Conservation (phyloP, 2,329 filamentous ascomycete species). For the Gremmenia infestans region DNA sequence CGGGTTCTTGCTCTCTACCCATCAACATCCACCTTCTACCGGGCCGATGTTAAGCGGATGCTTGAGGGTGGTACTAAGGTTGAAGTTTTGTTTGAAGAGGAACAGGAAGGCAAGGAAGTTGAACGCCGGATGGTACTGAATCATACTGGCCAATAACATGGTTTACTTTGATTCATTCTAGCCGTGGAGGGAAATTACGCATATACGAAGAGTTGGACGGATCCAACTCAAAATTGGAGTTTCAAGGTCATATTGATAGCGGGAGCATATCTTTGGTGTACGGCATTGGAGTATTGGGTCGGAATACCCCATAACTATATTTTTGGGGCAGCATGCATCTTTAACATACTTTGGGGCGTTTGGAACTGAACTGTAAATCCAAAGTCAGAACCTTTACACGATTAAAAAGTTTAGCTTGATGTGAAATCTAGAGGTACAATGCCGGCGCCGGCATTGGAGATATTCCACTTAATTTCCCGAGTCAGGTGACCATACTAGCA, state of each 20-base stretch:
- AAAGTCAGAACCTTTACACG: background rate
- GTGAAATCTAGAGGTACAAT: too few relatives aligned
- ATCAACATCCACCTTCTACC: constrained; percentile 80
- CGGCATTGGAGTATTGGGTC: background rate
- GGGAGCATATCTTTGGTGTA: background rate
- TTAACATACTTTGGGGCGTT: too few relatives aligned
- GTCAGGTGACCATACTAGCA: background rate
- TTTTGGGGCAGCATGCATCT: too few relatives aligned
- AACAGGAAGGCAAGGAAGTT: constrained; percentile 65
- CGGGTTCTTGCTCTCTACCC: constrained; percentile 75
- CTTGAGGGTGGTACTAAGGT: constrained; percentile 46
- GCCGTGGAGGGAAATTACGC: background rate
- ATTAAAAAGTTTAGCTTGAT: background rate
- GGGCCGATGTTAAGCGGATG: constrained; percentile 73
- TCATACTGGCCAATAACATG: constrained; percentile 38
- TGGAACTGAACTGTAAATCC: too few relatives aligned
- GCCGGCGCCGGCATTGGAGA: background rate
- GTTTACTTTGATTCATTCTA: background rate
- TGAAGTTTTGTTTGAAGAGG: constrained; percentile 72
- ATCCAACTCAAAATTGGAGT: background rate
- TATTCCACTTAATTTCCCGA: background rate
- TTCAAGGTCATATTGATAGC: background rate
- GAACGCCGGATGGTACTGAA: constrained; percentile 74
- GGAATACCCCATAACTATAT: constrained; percentile 1
- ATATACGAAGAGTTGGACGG: background rate